These are phyloP conservation scores for Trapa bicornis DNA, from an alignment of 345 rosid genomes.

Conservation along the genomic window DNA sequence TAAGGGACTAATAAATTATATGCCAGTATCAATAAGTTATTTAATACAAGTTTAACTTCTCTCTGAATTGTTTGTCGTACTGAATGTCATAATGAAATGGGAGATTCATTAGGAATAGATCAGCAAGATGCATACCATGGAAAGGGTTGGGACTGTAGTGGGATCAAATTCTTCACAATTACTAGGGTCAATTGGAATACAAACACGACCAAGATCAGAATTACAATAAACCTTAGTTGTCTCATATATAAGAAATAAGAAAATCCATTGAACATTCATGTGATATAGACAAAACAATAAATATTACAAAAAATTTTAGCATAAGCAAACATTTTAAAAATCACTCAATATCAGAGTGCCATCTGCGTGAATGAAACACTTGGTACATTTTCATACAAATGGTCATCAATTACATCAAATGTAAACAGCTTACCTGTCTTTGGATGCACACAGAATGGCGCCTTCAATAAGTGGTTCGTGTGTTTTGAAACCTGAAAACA, in stretches of 20 bases:
- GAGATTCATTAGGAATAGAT: background rate
- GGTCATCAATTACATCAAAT: constrained; percentile 3
- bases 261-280: background rate
- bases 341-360: background rate
- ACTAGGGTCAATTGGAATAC: constrained; percentile 79
- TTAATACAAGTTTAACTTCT: background rate
- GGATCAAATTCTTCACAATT: constrained; percentile 73
- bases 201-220: constrained; percentile 54
- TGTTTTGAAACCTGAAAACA: constrained; percentile 70
- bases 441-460: constrained; percentile 93
- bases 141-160: constrained; percentile 28
- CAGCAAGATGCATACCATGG: constrained; percentile 4
- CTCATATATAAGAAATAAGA: background rate
- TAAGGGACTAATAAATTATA: background rate
- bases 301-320: background rate
- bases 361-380: background rate
- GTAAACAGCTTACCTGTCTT: constrained; percentile 46
- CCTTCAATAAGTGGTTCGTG: constrained; percentile 95
- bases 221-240: background rate
- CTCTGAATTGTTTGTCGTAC: background rate
- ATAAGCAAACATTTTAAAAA: background rate
- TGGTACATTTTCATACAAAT: background rate
- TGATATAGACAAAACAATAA: background rate
- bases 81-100: background rate
- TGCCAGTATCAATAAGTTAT: background rate